These are phyloP conservation scores for Brasenia schreberi DNA, from an alignment of 164 flowering plant genomes.

Conservation along the genomic window DNA sequence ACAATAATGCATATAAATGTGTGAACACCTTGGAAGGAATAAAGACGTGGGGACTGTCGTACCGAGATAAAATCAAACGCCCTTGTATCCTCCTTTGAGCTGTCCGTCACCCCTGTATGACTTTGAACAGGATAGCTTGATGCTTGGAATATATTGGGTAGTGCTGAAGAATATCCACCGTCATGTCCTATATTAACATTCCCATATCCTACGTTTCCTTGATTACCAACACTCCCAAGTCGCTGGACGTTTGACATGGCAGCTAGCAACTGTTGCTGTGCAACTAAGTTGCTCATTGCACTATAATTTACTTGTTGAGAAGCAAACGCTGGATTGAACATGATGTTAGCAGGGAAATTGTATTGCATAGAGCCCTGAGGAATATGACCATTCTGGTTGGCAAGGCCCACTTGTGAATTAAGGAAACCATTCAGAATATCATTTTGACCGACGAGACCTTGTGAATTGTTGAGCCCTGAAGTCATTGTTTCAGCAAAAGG, in stretches of 20 bases:
- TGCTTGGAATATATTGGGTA: constrained; percentile 73
- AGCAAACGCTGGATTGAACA: constrained; percentile 45
- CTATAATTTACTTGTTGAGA: constrained; percentile 51
- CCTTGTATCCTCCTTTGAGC: constrained; percentile 75
- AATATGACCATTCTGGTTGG: constrained; percentile 27
- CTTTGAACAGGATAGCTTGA: constrained; percentile 30
- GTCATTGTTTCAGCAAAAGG: constrained; percentile 18
- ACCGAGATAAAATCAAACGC: constrained; percentile 97
- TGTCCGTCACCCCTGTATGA: constrained; percentile 30
- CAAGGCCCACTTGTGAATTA: constrained; percentile 27
- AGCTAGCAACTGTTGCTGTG: constrained; percentile 77
- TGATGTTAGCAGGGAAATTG: constrained; percentile 41
- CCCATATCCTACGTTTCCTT: constrained; percentile 19
- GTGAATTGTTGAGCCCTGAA: constrained; percentile 14
- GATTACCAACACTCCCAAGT: constrained; percentile 35
- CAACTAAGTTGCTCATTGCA: constrained; percentile 56
- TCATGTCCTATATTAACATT: constrained; percentile 18
- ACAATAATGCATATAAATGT: too few relatives aligned
- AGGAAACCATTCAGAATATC: constrained; percentile 23
- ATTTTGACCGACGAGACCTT: constrained; percentile 17
- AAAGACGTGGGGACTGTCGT: constrained; percentile 15
- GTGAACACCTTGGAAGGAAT: not conserved
- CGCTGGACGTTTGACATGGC: constrained; percentile 74
- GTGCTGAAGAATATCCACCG: constrained; percentile 42
- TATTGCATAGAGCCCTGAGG: constrained; percentile 44